These are phyloP conservation scores for Leccinum disarticulatum DNA, from an alignment of 768 basidiomycete genomes.

Conservation along the genomic window DNA sequence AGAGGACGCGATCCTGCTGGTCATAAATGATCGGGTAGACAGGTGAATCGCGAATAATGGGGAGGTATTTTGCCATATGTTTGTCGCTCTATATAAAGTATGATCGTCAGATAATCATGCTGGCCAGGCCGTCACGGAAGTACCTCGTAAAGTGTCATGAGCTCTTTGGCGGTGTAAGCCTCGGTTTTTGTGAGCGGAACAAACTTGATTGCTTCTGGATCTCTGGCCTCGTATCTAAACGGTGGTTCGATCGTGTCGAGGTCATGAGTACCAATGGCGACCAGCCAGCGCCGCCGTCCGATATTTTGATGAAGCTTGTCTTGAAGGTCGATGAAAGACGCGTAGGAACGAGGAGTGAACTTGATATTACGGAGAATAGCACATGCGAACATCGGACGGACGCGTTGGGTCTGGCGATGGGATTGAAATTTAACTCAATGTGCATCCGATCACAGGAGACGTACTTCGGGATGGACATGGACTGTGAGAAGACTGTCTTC, in stretches of 20 bases:
- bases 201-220: slow-evolving; percentile 91
- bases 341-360: slow-evolving; percentile 87
- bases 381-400: slow-evolving; percentile 89
- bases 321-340: slow-evolving; percentile 98
- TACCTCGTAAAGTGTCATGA: slow-evolving; percentile 95
- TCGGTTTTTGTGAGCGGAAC: slow-evolving; percentile 79
- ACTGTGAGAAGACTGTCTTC: slow-evolving; percentile 65
- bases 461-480: slow-evolving; percentile 70
- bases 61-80: slow-evolving; percentile 85
- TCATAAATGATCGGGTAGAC: slow-evolving; percentile 99
- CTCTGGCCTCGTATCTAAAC: slow-evolving; percentile 81
- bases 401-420: slow-evolving; percentile 61
- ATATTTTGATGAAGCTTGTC: slow-evolving; percentile 98
- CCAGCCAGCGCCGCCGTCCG: slow-evolving; percentile 84
- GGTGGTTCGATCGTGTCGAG: slow-evolving; percentile 85
- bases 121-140: not conserved
- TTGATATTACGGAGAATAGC: slow-evolving; percentile 88
- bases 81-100: slow-evolving; percentile 76
- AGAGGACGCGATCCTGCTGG: slow-evolving; percentile 78
- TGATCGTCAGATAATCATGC: not conserved
- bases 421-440: not conserved
- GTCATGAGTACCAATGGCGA: slow-evolving; percentile 97
- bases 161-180: slow-evolving; percentile 80
- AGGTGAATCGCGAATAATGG: slow-evolving; percentile 90
- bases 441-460: slow-evolving; percentile 20